These are phyloP conservation scores for Psilocybe azurescens DNA, from an alignment of 768 basidiomycete genomes.

Conservation along the genomic window DNA sequence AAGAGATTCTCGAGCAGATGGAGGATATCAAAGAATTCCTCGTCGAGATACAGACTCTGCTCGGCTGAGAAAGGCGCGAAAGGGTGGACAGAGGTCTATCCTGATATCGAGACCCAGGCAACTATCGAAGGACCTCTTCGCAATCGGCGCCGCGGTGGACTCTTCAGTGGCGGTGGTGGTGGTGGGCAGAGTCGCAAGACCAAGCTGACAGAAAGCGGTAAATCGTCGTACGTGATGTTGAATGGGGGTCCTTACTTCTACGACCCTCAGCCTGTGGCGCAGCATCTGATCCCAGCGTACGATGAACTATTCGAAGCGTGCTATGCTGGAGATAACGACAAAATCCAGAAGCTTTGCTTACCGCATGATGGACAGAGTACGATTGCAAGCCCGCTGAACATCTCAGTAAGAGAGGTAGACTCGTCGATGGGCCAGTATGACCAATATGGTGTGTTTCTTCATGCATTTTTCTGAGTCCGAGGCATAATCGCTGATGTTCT, in stretches of 20 bases:
- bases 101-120: constrained; percentile 26
- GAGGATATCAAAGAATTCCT: constrained; percentile 37
- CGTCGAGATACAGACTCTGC: constrained; percentile 35
- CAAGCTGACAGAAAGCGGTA: too few species aligned
- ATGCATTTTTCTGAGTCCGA: not conserved
- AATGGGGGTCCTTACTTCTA: constrained; percentile 14
- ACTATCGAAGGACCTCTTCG: not conserved
- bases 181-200: too few species aligned
- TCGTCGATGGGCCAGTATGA: constrained; percentile 19
- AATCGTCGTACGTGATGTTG: not conserved
- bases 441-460: constrained; percentile 25
- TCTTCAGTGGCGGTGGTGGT: too few species aligned
- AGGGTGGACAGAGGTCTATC: constrained; percentile 46
- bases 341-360: constrained; percentile 57
- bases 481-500: not conserved
- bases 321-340: constrained; percentile 54
- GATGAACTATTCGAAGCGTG: constrained; percentile 65
- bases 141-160: too few species aligned
- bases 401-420: constrained; percentile 41
- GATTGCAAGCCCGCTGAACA: constrained; percentile 41
- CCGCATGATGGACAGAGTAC: constrained; percentile 37
- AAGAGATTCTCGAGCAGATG: constrained; percentile 18
- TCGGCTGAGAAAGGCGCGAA: constrained; percentile 43
- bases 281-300: constrained; percentile 43
- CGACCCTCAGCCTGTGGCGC: constrained; percentile 35